phyloP scores from a whole-genome alignment of 2,329 filamentous ascomycete genomes.

The Fusarium sp. region DNA sequence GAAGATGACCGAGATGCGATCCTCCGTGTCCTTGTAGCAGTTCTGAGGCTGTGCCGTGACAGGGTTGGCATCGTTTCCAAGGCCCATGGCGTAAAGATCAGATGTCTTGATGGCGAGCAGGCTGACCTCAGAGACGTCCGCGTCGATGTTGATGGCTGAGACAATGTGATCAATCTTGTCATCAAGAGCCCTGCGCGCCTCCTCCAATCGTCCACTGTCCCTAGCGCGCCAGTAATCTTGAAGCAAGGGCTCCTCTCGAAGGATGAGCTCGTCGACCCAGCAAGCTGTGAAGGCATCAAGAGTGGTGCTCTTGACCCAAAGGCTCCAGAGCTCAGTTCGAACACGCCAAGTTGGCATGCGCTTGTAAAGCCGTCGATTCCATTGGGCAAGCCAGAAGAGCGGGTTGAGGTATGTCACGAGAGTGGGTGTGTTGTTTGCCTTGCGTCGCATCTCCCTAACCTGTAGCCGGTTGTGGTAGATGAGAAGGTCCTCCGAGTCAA shows the following conservation, averaged over 20 bases:
- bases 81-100: constrained; percentile 36
- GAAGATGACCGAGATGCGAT: constrained; percentile 31
- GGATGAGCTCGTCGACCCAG: constrained; percentile 33
- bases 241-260: constrained; percentile 29
- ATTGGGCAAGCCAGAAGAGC: neutral
- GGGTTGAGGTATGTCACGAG: neutral
- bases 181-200: constrained; percentile 15
- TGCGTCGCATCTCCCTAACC: constrained; percentile 13
- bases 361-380: constrained; percentile 27
- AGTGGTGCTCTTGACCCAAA: constrained; percentile 22
- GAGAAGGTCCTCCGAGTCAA: constrained; percentile 22
- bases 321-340: constrained; percentile 33
- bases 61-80: constrained; percentile 33
- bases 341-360: constrained; percentile 32
- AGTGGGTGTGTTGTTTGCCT: constrained; percentile 4
- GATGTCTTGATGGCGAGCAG: constrained; percentile 30
- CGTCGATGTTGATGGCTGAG: constrained; percentile 31
- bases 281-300: constrained; percentile 31
- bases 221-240: constrained; percentile 25
- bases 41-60: constrained; percentile 29
- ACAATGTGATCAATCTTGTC: constrained; percentile 29
- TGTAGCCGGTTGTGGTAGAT: constrained; percentile 25
- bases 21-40: constrained; percentile 28
- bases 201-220: constrained; percentile 18
- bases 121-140: constrained; percentile 29